Evolutionary conservation across 1,139 yeast species (phyloP).

Genomic region (Eremothecium gossypii): DNA sequence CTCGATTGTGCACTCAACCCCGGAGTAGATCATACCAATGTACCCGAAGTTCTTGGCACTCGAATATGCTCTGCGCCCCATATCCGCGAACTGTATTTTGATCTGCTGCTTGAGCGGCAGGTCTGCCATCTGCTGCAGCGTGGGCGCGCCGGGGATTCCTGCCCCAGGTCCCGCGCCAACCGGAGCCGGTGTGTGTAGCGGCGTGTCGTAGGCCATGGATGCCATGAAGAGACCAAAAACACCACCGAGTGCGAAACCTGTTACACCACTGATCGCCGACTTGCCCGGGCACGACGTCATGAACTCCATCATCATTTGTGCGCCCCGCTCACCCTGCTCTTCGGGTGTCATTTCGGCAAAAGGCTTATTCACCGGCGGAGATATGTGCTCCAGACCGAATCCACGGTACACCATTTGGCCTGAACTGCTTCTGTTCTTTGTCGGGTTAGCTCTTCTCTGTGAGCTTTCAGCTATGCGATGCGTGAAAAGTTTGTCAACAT

Average conservation of each 20-base stretch:
- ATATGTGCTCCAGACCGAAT: slow-evolving; percentile 33
- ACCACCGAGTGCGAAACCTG: slow-evolving; percentile 94
- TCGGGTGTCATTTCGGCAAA: slow-evolving; percentile 73
- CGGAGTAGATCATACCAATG: slow-evolving; percentile 87
- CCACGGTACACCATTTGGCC: slow-evolving; percentile 32
- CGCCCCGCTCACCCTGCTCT: slow-evolving; percentile 89
- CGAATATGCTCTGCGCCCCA: slow-evolving; percentile 78
- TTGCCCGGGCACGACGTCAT: slow-evolving; percentile 97
- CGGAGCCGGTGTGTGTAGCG: slow-evolving; percentile 27
- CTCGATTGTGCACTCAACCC: slow-evolving; percentile 90
- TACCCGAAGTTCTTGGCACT: slow-evolving; percentile 93
- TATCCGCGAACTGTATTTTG: slow-evolving; percentile 82
- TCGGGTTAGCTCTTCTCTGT: neutral
- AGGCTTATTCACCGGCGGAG: slow-evolving; percentile 36
- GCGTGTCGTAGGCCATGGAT: slow-evolving; percentile 46
- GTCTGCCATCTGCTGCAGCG: slow-evolving; percentile 52
- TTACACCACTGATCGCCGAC: slow-evolving; percentile 81
- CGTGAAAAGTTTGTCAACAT: neutral
- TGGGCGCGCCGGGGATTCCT: slow-evolving; percentile 14
- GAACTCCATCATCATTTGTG: slow-evolving; percentile 69
- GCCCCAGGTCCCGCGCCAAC: slow-evolving; percentile 41
- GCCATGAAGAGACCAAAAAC: slow-evolving; percentile 97
- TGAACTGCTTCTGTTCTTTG: neutral
- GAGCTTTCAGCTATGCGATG: neutral
- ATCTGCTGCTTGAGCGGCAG: slow-evolving; percentile 89